Evolutionary conservation across 1,284 basidiomycete species (phyloP).

Genomic region (Pyrrhoderma lamaoense): DNA sequence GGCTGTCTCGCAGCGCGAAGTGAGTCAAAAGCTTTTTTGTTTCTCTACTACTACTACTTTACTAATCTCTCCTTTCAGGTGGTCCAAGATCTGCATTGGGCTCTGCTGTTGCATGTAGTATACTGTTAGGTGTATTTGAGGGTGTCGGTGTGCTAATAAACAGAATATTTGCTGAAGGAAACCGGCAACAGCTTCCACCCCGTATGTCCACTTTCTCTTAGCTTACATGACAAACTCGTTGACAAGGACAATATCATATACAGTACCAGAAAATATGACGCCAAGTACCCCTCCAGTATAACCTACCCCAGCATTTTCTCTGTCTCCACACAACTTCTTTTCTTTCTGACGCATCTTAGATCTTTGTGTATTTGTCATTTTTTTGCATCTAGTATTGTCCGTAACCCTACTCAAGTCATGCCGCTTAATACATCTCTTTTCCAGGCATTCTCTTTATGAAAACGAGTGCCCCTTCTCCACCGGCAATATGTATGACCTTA

Average conservation of each 20-base stretch:
- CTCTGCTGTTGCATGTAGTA: conserved; percentile 92
- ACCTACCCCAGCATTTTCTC: neutral
- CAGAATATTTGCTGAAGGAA: conserved; percentile 76
- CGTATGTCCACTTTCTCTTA: conserved; percentile 26
- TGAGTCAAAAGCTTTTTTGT: conserved; percentile 39
- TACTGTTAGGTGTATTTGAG: conserved; percentile 93
- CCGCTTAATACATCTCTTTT: conserved; percentile 11
- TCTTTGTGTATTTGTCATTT: conserved; percentile 1
- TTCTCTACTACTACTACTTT: neutral
- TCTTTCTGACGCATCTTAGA: neutral
- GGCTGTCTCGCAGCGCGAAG: conserved; percentile 92
- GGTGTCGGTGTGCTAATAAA: conserved; percentile 87
- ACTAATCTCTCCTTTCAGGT: conserved; percentile 40
- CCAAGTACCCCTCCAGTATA: conserved; percentile 15
- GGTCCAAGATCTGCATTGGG: conserved; percentile 88
- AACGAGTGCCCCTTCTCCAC: too few relatives aligned
- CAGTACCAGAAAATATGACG: conserved; percentile 31
- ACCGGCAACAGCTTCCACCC: conserved; percentile 62
- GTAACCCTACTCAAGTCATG: conserved; percentile 13
- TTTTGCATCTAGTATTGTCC: neutral
- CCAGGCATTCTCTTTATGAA: too few relatives aligned
- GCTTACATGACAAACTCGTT: neutral
- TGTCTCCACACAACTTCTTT: neutral
- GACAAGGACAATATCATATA: neutral
- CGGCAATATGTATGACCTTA: too few relatives aligned